Evolutionary conservation across 805 yeast genomes (phyloP).

Genomic region (Wickerhamomyces pijperi): DNA sequence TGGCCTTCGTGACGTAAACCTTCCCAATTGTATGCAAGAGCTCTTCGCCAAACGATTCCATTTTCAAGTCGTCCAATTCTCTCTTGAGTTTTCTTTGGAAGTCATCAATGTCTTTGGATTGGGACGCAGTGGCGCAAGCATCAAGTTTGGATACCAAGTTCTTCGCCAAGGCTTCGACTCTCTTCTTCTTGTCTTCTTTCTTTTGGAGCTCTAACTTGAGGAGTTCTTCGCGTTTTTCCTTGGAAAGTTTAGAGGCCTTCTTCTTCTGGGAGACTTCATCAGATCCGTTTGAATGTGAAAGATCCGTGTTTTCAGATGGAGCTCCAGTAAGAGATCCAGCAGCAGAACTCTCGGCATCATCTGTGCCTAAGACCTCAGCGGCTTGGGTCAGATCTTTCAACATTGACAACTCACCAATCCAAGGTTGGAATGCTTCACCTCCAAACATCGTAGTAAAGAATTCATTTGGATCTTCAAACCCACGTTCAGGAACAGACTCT

Average conservation of each 20-base stretch:
- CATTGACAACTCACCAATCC: conserved; percentile 82
- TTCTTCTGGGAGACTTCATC: conserved; percentile 6
- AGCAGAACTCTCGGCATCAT: conserved; percentile 23
- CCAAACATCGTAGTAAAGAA: conserved; percentile 70
- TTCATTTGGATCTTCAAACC: conserved; percentile 65
- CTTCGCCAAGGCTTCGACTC: conserved; percentile 48
- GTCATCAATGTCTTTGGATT: conserved; percentile 50
- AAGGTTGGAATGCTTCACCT: conserved; percentile 77
- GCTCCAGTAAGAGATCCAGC: background rate
- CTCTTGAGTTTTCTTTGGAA: conserved; percentile 57
- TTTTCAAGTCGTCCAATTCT: conserved; percentile 75
- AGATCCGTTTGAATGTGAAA: background rate
- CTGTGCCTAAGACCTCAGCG: conserved; percentile 38
- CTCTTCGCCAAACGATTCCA: conserved; percentile 80
- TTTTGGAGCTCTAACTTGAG: conserved; percentile 74
- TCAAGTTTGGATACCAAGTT: conserved; percentile 46
- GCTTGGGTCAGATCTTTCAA: conserved; percentile 64
- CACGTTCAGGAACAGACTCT: conserved; percentile 57
- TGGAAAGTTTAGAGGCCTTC: conserved; percentile 11
- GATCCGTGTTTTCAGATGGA: background rate
- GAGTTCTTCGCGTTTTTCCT: conserved; percentile 17
- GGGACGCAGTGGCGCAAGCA: conserved; percentile 49
- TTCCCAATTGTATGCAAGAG: conserved; percentile 68
- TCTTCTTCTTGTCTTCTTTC: conserved; percentile 49
- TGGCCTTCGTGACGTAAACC: conserved; percentile 54